phyloP scores from a whole-genome alignment of 148 eudicot species.

The Rhododendron ferrugineum region DNA sequence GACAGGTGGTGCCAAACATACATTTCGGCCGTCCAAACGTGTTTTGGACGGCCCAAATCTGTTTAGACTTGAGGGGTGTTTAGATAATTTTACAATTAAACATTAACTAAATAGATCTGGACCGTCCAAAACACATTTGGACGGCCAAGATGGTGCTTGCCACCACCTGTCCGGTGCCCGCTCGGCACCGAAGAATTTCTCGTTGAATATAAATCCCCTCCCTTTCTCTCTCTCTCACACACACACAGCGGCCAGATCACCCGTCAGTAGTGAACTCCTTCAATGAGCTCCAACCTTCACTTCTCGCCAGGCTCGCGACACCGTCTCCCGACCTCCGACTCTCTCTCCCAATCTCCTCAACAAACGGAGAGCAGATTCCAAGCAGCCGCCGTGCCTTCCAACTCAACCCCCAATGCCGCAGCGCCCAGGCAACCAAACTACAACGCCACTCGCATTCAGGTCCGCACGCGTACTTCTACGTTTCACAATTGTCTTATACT shows the following conservation, averaged over 20 bases:
- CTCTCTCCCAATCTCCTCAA: not conserved
- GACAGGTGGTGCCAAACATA: too few relatives aligned
- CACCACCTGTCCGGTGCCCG: too few relatives aligned
- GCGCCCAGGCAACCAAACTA: slow-evolving; percentile 24
- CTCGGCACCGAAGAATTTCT: too few relatives aligned
- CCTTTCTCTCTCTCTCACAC: not conserved
- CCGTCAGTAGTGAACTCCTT: not conserved
- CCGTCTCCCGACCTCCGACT: not conserved
- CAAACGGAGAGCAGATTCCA: slow-evolving; percentile 11
- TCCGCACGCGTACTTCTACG: too few relatives aligned
- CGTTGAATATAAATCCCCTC: too few relatives aligned
- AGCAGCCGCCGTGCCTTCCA: not conserved
- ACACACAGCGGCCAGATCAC: not conserved
- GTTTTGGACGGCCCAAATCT: too few relatives aligned
- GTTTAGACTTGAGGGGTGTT: too few relatives aligned
- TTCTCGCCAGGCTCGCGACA: slow-evolving; percentile 19
- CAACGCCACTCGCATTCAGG: slow-evolving; percentile 32
- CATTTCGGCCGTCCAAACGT: too few relatives aligned
- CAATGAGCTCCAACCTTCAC: not conserved
- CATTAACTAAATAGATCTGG: too few relatives aligned
- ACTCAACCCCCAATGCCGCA: not conserved
- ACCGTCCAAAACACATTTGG: too few relatives aligned
- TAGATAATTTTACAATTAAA: too few relatives aligned
- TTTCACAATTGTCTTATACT: not conserved
- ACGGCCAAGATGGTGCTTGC: too few relatives aligned